Evolutionary conservation across 768 basidiomycete genomes (phyloP).

Genomic region (Phaeotremella fagi): DNA sequence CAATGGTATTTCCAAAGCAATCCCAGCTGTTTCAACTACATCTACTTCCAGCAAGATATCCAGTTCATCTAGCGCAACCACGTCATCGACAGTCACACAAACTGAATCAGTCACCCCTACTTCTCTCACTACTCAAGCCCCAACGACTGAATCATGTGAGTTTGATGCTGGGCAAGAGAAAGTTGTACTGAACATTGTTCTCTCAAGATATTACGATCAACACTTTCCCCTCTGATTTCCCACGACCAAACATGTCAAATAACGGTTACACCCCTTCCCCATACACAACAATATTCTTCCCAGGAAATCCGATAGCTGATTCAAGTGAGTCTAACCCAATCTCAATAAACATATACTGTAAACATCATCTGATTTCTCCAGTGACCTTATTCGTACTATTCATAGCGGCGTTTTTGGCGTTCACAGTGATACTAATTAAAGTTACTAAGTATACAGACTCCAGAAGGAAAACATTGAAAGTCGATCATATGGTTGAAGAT

Average conservation of each 20-base stretch:
- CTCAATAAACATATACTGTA: too few species aligned
- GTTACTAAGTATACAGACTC: constrained; percentile 5
- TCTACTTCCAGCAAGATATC: too few species aligned
- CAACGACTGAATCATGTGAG: too few species aligned
- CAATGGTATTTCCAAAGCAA: too few species aligned
- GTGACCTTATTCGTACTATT: constrained; percentile 28
- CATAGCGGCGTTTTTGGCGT: constrained; percentile 8
- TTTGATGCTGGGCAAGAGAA: too few species aligned
- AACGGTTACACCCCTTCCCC: neutral
- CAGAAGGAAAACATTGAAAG: neutral
- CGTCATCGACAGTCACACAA: too few species aligned
- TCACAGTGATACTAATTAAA: constrained; percentile 16
- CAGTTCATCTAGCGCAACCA: too few species aligned
- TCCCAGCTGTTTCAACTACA: too few species aligned
- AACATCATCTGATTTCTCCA: constrained; percentile 2
- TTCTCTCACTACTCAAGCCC: too few species aligned
- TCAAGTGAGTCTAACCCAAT: constrained; percentile 20
- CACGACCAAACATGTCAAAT: constrained; percentile 8
- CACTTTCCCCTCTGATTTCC: constrained; percentile 30
- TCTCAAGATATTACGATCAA: too few species aligned
- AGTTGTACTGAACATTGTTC: too few species aligned
- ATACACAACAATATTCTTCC: constrained; percentile 7
- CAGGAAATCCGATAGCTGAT: constrained; percentile 17
- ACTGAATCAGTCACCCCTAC: too few species aligned
- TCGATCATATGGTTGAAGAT: constrained; percentile 27